Evolutionary conservation across 495 filamentous ascomycete genomes (phyloP).

Genomic region (Penicillium turbatum): DNA sequence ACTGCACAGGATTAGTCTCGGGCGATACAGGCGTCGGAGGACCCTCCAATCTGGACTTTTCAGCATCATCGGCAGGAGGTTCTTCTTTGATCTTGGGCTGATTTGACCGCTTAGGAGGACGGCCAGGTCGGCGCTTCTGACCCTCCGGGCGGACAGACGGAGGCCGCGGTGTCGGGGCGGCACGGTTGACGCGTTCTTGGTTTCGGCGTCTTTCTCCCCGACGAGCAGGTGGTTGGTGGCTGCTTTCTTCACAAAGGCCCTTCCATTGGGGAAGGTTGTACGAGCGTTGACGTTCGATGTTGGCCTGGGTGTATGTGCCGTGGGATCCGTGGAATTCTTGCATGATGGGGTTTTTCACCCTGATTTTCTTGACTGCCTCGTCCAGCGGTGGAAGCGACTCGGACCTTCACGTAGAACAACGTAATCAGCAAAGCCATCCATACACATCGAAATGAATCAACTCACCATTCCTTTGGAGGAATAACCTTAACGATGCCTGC

Average conservation of each 20-base stretch:
- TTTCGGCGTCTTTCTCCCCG: constrained; percentile 82
- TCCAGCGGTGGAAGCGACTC: constrained; percentile 71
- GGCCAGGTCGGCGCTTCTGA: constrained; percentile 46
- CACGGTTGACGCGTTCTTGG: constrained; percentile 56
- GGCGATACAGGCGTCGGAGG: constrained; percentile 54
- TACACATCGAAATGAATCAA: constrained; percentile 4
- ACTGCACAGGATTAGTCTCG: constrained; percentile 42
- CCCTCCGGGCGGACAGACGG: constrained; percentile 31
- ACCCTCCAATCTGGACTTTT: constrained; percentile 39
- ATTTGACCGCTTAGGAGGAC: constrained; percentile 41
- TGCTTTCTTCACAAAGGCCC: constrained; percentile 81
- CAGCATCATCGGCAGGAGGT: constrained; percentile 35
- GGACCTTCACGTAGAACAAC: constrained; percentile 42
- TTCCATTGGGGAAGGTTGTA: constrained; percentile 98
- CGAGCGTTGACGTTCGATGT: constrained; percentile 88
- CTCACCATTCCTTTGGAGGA: constrained; percentile 89
- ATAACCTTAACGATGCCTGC: constrained; percentile 95
- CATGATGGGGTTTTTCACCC: constrained; percentile 93
- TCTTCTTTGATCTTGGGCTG: constrained; percentile 48
- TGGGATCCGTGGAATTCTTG: constrained; percentile 95
- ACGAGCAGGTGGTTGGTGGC: constrained; percentile 93
- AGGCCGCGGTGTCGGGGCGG: constrained; percentile 33
- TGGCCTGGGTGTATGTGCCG: constrained; percentile 91
- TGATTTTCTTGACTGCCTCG: constrained; percentile 83
- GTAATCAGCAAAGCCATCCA: constrained; percentile 12